Conservation (phyloP, 2,329 filamentous ascomycete genomes). For the Ophiostoma himal-ulmi region DNA sequence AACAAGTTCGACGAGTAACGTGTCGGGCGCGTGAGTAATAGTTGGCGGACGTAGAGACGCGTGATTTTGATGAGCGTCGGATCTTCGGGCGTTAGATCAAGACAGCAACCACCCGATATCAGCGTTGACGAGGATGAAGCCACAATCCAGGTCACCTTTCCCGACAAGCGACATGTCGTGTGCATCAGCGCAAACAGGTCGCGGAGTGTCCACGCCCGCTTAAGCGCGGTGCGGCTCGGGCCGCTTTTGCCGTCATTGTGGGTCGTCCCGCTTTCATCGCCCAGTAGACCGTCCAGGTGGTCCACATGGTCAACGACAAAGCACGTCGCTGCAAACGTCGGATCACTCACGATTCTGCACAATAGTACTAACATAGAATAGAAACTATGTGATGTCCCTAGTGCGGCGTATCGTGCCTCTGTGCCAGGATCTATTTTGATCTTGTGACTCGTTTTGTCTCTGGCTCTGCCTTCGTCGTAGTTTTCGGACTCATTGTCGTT, state of each 20-base stretch:
- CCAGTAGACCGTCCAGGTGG: background rate
- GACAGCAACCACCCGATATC: background rate
- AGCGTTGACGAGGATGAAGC: background rate
- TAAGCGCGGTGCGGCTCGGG: background rate
- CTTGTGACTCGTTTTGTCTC: too few species aligned
- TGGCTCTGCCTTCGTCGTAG: too few species aligned
- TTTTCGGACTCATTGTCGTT: background rate
- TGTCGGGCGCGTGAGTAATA: background rate
- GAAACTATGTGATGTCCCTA: background rate
- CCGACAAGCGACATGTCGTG: background rate
- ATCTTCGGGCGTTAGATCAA: background rate
- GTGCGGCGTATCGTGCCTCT: background rate
- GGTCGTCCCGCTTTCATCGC: background rate
- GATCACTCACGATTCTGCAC: background rate
- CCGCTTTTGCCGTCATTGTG: background rate
- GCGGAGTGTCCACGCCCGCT: background rate
- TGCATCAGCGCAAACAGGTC: background rate
- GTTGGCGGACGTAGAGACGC: background rate
- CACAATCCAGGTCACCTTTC: background rate
- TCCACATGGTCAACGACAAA: slow-evolving; percentile 1
- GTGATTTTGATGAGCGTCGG: background rate
- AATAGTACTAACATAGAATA: background rate
- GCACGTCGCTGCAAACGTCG: background rate
- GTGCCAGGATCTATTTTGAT: background rate
- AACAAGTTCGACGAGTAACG: background rate